Percentiles rank a stretch among this genome's conserved stretches.
Conservation (phyloP, 1,139 yeast genomes). For the Geotrichum bryndzae region DNA sequence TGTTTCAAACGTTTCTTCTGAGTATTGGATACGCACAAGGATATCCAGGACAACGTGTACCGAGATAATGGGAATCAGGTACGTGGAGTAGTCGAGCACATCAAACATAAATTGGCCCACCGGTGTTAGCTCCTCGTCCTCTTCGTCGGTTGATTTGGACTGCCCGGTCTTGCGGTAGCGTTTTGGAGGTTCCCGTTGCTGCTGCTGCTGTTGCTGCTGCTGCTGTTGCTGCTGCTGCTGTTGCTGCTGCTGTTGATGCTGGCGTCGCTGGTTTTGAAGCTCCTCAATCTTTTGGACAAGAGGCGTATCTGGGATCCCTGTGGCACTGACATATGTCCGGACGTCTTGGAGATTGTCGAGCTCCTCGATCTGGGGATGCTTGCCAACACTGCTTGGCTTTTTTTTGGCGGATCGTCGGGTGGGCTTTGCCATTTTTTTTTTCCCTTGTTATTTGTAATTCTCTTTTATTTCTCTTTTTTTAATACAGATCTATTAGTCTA, state of each 20-base stretch:
- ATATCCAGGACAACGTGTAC: slow-evolving; percentile 34
- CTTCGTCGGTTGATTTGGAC: slow-evolving; percentile 12
- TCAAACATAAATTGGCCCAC: slow-evolving; percentile 29
- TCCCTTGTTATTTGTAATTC: neutral
- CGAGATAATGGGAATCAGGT: slow-evolving; percentile 32
- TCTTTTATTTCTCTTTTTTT: too few species aligned
- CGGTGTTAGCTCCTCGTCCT: slow-evolving; percentile 25
- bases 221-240: slow-evolving; percentile 12
- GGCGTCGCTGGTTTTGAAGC: slow-evolving; percentile 19
- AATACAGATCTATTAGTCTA: too few species aligned
- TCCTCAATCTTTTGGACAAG: slow-evolving; percentile 29
- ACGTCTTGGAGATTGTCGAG: slow-evolving; percentile 23
- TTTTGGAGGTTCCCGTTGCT: neutral
- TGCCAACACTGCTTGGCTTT: slow-evolving; percentile 2
- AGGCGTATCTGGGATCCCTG: slow-evolving; percentile 27
- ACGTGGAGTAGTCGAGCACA: slow-evolving; percentile 30
- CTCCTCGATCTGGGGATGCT: slow-evolving; percentile 24
- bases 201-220: slow-evolving; percentile 16
- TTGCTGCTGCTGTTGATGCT: slow-evolving; percentile 18
- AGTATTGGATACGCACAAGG: slow-evolving; percentile 34
- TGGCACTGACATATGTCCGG: slow-evolving; percentile 23
- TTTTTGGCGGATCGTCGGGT: neutral
- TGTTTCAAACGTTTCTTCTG: slow-evolving; percentile 18
- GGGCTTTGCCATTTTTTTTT: neutral
- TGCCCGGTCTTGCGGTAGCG: slow-evolving; percentile 11